Conservation (phyloP, 1,284 basidiomycete genomes). For the Ganoderma lingzhi region DNA sequence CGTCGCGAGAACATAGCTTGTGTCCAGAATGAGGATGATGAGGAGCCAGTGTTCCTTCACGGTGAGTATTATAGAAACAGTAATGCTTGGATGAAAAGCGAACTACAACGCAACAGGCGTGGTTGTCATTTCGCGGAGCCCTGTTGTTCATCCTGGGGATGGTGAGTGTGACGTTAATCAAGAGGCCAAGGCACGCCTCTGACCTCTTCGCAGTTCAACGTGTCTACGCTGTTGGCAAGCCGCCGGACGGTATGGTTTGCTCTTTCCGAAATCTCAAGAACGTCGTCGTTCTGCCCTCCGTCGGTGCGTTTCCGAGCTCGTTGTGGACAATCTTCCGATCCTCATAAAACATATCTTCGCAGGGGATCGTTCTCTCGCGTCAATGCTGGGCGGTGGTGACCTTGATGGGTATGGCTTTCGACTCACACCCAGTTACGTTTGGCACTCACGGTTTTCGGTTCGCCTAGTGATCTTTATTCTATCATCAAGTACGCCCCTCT, state of each 20-base stretch:
- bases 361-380: constrained; percentile 72
- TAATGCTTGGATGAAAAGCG: not conserved
- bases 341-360: not conserved
- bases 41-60: constrained; percentile 57
- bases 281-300: constrained; percentile 76
- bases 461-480: constrained; percentile 45
- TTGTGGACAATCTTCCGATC: not conserved
- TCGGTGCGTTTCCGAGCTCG: constrained; percentile 49
- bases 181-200: not conserved
- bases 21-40: constrained; percentile 55
- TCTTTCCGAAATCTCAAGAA: constrained; percentile 72
- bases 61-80: constrained; percentile 41
- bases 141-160: constrained; percentile 77
- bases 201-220: constrained; percentile 60
- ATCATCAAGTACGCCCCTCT: constrained; percentile 51
- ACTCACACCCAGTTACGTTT: constrained; percentile 18
- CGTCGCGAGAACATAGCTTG: constrained; percentile 51
- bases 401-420: constrained; percentile 66
- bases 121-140: constrained; percentile 71
- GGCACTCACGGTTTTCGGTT: not conserved
- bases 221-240: constrained; percentile 75
- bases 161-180: constrained; percentile 46
- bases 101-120: constrained; percentile 29
- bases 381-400: constrained; percentile 76
- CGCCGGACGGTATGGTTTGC: constrained; percentile 63